These are phyloP conservation scores for Colletotrichum tropicicola DNA, from an alignment of 2,329 filamentous ascomycete species.

Conservation along the genomic window DNA sequence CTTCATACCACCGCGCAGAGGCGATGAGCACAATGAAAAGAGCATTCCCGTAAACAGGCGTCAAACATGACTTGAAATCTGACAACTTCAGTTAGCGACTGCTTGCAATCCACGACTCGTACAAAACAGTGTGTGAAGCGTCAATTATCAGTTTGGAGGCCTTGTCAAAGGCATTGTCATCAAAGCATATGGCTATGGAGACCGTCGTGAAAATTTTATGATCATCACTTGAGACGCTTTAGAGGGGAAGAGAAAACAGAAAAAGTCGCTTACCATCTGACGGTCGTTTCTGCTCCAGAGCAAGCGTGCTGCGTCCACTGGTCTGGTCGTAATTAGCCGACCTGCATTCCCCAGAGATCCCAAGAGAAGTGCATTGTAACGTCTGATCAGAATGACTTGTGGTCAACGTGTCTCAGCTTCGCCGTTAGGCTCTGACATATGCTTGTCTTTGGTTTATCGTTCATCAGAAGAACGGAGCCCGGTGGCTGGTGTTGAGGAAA, in stretches of 20 bases:
- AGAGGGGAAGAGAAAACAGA: background rate
- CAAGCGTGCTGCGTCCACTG: background rate
- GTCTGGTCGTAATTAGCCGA: slow-evolving; percentile 10
- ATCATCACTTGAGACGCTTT: slow-evolving; percentile 31
- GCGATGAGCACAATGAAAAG: slow-evolving; percentile 12
- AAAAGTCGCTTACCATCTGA: background rate
- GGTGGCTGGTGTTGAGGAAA: background rate
- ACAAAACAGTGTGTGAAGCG: slow-evolving; percentile 18
- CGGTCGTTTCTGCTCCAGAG: too few species aligned
- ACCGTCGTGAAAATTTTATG: slow-evolving; percentile 34
- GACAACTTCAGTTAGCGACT: slow-evolving; percentile 22
- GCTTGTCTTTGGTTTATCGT: slow-evolving; percentile 34
- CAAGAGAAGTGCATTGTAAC: slow-evolving; percentile 11
- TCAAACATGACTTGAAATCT: background rate
- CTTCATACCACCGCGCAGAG: background rate
- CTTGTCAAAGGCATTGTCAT: slow-evolving; percentile 34
- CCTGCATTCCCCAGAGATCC: background rate
- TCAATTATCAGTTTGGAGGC: slow-evolving; percentile 31
- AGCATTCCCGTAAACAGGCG: background rate
- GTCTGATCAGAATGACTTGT: slow-evolving; percentile 31
- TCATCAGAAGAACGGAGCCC: slow-evolving; percentile 31
- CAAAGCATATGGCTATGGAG: slow-evolving; percentile 34
- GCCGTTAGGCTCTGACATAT: slow-evolving; percentile 36
- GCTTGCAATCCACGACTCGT: slow-evolving; percentile 4
- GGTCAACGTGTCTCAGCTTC: slow-evolving; percentile 32